Evolutionary conservation across 805 yeast genomes (phyloP).

Genomic region (Phaffomyces thermotolerans): DNA sequence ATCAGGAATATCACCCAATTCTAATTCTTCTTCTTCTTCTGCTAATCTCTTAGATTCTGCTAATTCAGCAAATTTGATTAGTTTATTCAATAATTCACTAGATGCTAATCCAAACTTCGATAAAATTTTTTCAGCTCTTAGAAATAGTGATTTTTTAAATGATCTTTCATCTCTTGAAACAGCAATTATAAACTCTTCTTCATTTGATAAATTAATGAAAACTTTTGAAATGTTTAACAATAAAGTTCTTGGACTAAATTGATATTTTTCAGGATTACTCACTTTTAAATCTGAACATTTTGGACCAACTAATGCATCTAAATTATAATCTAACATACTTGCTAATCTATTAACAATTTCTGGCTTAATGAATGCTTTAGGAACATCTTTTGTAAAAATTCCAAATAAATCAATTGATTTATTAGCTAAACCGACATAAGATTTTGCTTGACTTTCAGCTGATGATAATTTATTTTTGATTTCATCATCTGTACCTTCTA

Average conservation of each 20-base stretch:
- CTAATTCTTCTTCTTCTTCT: slow-evolving; percentile 79
- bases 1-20: slow-evolving; percentile 91
- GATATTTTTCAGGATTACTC: slow-evolving; percentile 70
- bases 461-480: slow-evolving; percentile 45
- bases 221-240: slow-evolving; percentile 66
- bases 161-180: slow-evolving; percentile 93
- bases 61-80: slow-evolving; percentile 50
- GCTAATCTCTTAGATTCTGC: slow-evolving; percentile 53
- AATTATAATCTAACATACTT: slow-evolving; percentile 89
- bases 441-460: slow-evolving; percentile 71
- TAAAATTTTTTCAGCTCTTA: slow-evolving; percentile 64
- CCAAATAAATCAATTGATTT: slow-evolving; percentile 75
- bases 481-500: slow-evolving; percentile 57
- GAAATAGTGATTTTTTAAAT: slow-evolving; percentile 58
- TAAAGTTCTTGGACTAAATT: slow-evolving; percentile 71
- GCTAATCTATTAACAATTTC: slow-evolving; percentile 94
- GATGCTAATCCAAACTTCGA: slow-evolving; percentile 47
- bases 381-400: slow-evolving; percentile 79
- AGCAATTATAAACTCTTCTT: slow-evolving; percentile 63
- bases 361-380: slow-evolving; percentile 74
- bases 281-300: slow-evolving; percentile 86
- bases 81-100: slow-evolving; percentile 42
- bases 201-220: slow-evolving; percentile 61
- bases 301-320: slow-evolving; percentile 92
- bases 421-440: slow-evolving; percentile 75